Percentiles rank a stretch among this genome's conserved stretches.
Evolutionary conservation across 2,329 filamentous ascomycete genomes (phyloP).

Genomic region (Colletotrichum higginsianum): DNA sequence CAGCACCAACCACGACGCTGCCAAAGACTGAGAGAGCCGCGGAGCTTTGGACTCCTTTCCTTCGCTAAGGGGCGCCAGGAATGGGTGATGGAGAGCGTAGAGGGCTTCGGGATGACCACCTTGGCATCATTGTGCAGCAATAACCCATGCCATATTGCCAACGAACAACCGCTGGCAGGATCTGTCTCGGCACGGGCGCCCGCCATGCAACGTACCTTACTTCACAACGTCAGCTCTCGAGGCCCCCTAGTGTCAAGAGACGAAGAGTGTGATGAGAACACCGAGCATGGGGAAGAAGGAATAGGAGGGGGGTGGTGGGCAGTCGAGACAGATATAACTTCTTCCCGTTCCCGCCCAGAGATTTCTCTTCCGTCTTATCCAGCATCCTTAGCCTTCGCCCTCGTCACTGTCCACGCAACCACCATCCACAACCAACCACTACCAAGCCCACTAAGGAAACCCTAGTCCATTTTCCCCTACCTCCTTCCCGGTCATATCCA

Average conservation of each 20-base stretch:
- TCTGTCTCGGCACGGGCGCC: constrained; percentile 36
- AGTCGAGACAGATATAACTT: constrained; percentile 31
- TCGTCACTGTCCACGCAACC: constrained; percentile 24
- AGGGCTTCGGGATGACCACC: constrained; percentile 13
- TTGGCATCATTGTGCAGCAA: constrained; percentile 43
- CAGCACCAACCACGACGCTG: constrained; percentile 14
- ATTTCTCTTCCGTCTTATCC: constrained; percentile 30
- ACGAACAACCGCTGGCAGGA: constrained; percentile 15
- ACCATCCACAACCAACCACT: constrained; percentile 4
- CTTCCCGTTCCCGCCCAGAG: constrained; percentile 29
- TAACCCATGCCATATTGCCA: constrained; percentile 17
- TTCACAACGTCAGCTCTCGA: not conserved
- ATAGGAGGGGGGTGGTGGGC: not conserved
- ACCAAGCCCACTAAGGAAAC: constrained; percentile 12
- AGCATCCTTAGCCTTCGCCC: constrained; percentile 36
- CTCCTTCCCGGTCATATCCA: not conserved
- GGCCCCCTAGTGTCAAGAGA: constrained; percentile 4
- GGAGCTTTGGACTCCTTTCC: not conserved
- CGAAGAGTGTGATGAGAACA: not conserved
- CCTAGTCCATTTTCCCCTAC: not conserved
- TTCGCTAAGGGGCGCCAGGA: not conserved
- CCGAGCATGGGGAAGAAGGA: not conserved
- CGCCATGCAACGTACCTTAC: constrained; percentile 9
- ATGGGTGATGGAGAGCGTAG: not conserved
- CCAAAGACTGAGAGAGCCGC: not conserved